A percentile compares a stretch with the other conserved stretches of the same genome.
Conservation (phyloP, 225 moss, liverwort and hornwort species). For the Climacium dendroides region DNA sequence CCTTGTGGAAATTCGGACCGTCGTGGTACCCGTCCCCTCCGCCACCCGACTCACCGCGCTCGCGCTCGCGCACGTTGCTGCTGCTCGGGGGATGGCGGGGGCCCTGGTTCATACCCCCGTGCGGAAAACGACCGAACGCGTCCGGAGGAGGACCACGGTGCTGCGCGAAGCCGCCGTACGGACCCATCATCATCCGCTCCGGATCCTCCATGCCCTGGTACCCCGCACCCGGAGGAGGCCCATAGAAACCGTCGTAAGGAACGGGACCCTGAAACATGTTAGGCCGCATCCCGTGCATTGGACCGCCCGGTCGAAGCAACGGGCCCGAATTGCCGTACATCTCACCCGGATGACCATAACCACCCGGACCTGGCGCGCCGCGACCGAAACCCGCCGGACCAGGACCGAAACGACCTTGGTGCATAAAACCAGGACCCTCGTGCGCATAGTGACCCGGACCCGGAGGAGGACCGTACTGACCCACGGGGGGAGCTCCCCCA, state of each 20-base stretch:
- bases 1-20: conserved; percentile 45
- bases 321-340: conserved; percentile 71
- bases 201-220: conserved; percentile 73
- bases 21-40: conserved; percentile 74
- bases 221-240: conserved; percentile 56
- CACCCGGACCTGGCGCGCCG: conserved; percentile 69
- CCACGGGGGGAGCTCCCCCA: conserved; percentile 61
- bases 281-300: conserved; percentile 71
- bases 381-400: conserved; percentile 60
- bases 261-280: conserved; percentile 81
- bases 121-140: conserved; percentile 56
- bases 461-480: conserved; percentile 80
- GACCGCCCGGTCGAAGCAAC: conserved; percentile 61
- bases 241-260: conserved; percentile 81
- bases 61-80: conserved; percentile 56
- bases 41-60: conserved; percentile 47
- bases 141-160: conserved; percentile 82
- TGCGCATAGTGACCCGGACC: conserved; percentile 71
- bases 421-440: conserved; percentile 81
- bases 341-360: conserved; percentile 69
- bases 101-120: conserved; percentile 61
- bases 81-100: conserved; percentile 44
- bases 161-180: conserved; percentile 48
- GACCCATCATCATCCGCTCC: conserved; percentile 80
- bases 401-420: conserved; percentile 73